Evolutionary conservation across 495 filamentous ascomycete species (phyloP).

Genomic region (Penicillium waksmanii): DNA sequence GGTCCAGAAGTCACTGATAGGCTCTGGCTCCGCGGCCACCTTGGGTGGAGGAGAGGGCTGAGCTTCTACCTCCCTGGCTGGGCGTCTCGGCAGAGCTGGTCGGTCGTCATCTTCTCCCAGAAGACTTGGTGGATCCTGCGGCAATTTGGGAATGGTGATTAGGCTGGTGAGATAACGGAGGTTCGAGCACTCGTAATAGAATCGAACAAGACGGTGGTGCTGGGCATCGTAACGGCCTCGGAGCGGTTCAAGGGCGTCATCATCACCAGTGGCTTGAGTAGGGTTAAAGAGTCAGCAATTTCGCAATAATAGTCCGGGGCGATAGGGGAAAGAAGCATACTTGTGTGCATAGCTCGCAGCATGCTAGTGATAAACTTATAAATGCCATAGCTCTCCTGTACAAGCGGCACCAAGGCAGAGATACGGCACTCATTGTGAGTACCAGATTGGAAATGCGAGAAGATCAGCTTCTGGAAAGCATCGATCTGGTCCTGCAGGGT

Average conservation of each 20-base stretch:
- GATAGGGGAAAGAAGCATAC: constrained; percentile 49
- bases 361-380: constrained; percentile 97
- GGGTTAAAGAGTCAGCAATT: constrained; percentile 17
- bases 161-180: constrained; percentile 93
- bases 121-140: constrained; percentile 89
- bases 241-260: constrained; percentile 91
- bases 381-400: constrained; percentile 98
- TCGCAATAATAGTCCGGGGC: too few species aligned
- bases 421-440: constrained; percentile 97
- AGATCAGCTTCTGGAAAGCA: constrained; percentile 95
- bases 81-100: constrained; percentile 81
- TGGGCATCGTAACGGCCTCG: constrained; percentile 89
- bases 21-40: constrained; percentile 77
- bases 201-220: constrained; percentile 92
- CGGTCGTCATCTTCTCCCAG: constrained; percentile 81
- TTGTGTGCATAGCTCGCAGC: constrained; percentile 95
- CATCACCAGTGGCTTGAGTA: constrained; percentile 78
- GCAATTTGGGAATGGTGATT: constrained; percentile 94
- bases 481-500: constrained; percentile 96
- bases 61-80: constrained; percentile 61
- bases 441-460: constrained; percentile 88
- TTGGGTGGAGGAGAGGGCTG: constrained; percentile 70
- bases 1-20: constrained; percentile 98
- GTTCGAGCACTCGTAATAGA: constrained; percentile 99
- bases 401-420: constrained; percentile 87